phyloP scores from a whole-genome alignment of 176 grass and related monocot species.

The Avena atlantica region DNA sequence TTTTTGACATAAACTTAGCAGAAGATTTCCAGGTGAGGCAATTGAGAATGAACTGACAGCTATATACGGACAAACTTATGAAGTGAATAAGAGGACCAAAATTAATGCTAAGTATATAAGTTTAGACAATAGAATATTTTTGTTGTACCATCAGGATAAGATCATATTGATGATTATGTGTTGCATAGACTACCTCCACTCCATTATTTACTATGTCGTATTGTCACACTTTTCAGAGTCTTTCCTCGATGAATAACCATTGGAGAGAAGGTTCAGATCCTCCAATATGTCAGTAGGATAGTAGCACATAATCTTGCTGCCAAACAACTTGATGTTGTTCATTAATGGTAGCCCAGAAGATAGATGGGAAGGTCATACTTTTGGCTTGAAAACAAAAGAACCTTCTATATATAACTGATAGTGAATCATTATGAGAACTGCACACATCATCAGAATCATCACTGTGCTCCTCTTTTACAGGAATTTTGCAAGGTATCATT shows the following conservation, averaged over 20 bases:
- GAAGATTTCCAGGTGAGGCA: constrained; percentile 19
- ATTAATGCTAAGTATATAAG: constrained; percentile 15
- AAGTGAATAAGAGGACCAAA: constrained; percentile 38
- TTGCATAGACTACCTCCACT: constrained; percentile 70
- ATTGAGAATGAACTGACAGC: constrained; percentile 17
- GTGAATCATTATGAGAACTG: too few species aligned
- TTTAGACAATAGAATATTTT: constrained; percentile 35
- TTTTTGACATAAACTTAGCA: constrained; percentile 16
- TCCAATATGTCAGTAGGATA: too few species aligned
- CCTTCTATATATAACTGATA: constrained; percentile 50
- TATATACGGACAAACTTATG: constrained; percentile 19
- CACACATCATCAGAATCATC: too few species aligned
- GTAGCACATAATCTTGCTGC: too few species aligned
- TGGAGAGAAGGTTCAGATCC: constrained; percentile 34
- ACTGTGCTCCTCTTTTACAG: too few species aligned
- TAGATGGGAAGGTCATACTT: too few species aligned
- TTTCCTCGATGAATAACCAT: constrained; percentile 46
- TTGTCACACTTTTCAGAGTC: constrained; percentile 25
- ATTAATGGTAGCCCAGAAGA: too few species aligned
- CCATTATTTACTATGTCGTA: constrained; percentile 79
- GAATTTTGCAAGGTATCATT: too few species aligned
- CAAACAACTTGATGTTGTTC: too few species aligned
- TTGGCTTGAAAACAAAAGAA: too few species aligned
- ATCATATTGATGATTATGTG: constrained; percentile 68
- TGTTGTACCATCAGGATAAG: constrained; percentile 81